phyloP scores from a whole-genome alignment of 2,329 filamentous ascomycete species.

The Raffaelea albimanens region DNA sequence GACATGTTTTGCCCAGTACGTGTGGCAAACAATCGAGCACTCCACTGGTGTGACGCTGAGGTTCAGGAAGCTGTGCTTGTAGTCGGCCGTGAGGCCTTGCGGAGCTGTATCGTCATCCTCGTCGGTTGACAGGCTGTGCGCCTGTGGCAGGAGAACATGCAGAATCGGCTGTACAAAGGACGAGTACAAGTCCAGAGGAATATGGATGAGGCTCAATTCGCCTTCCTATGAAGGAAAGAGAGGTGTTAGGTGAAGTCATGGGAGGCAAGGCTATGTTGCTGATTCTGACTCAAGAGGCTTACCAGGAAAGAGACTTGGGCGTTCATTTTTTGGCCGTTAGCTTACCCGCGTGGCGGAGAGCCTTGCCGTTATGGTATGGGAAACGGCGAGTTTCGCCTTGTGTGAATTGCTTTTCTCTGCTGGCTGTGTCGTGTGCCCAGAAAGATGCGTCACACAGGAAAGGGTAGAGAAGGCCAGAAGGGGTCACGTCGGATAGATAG shows the following conservation, averaged over 20 bases:
- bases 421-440: not conserved
- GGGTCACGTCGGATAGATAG: not conserved
- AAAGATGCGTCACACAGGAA: not conserved
- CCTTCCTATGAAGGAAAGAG: conserved; percentile 55
- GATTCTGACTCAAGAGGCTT: conserved; percentile 20
- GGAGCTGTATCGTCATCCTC: conserved; percentile 21
- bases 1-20: conserved; percentile 60
- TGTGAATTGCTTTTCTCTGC: not conserved
- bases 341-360: too few species aligned
- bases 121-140: conserved; percentile 24
- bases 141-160: conserved; percentile 67
- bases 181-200: conserved; percentile 69
- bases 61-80: conserved; percentile 76
- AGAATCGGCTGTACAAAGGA: conserved; percentile 79
- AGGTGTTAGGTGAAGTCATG: not conserved
- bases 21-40: conserved; percentile 84
- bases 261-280: too few species aligned
- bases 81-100: conserved; percentile 39
- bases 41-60: conserved; percentile 87
- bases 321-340: conserved; percentile 32
- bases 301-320: conserved; percentile 50
- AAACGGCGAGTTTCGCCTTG: not conserved
- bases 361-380: not conserved
- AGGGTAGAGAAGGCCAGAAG: not conserved
- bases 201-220: conserved; percentile 79